These are phyloP conservation scores for Lactarius psammicola DNA, from an alignment of 768 basidiomycete genomes.

Conservation along the genomic window DNA sequence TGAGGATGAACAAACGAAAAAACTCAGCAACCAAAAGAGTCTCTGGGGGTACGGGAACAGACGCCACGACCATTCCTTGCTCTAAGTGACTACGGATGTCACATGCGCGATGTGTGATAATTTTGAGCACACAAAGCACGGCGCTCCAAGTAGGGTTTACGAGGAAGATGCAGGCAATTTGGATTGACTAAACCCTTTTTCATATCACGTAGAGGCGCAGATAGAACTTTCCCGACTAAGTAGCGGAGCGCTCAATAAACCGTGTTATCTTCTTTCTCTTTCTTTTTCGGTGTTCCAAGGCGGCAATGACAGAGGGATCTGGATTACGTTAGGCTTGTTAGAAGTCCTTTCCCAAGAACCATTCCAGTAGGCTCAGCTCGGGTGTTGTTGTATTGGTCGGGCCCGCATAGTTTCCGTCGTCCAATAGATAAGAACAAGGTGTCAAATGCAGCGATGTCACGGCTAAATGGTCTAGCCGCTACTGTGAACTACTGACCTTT, in stretches of 20 bases:
- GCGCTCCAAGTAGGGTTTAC: neutral
- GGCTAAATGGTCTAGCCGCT: neutral
- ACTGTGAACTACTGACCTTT: neutral
- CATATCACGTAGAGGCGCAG: neutral
- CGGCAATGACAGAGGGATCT: neutral
- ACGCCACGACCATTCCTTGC: too few species aligned
- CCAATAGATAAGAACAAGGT: neutral
- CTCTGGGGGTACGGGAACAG: neutral
- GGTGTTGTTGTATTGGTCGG: neutral
- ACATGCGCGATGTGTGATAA: neutral
- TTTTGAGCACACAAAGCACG: neutral
- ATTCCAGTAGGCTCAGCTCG: neutral
- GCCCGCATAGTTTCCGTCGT: conserved; percentile 1
- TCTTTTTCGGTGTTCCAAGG: neutral
- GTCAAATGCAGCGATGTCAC: neutral
- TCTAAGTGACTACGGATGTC: neutral
- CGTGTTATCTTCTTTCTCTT: neutral
- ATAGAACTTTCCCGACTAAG: neutral
- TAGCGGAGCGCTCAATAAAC: conserved; percentile 10
- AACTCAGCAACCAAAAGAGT: neutral
- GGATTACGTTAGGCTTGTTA: conserved; percentile 2
- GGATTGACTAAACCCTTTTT: neutral
- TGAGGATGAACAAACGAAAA: neutral
- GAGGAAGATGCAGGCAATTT: neutral
- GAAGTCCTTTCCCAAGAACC: neutral